Base-by-base conservation (phyloP, 441 rosid genomes). In the Flueggea neowawraea region DNA sequence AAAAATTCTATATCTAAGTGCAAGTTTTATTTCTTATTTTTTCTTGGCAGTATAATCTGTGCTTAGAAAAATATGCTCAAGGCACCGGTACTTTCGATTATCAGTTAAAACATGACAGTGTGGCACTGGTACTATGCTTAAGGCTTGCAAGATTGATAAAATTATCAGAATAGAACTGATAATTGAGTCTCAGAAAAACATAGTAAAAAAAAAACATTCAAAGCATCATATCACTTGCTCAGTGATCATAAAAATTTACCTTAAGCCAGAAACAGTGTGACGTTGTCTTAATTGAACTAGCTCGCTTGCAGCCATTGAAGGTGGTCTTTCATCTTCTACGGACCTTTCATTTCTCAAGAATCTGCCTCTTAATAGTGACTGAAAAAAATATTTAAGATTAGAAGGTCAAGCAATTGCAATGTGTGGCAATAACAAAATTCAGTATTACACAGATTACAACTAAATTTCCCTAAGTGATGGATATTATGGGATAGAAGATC, bases 291-390 rank as follows among this genome's bases (percentile, higher is more conserved):
- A 78, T 80, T 87, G 97, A 74, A 82, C 85, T 72, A 94, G 79
- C 80, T 94, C 97, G 75, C 82, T 69, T 16, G 97, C 84, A 49
- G 96, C 99, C 71, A 73, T 69, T 59, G 99, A 89, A 64, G 92
- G 87, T 10, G 86, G 82, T 71, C 99, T 87, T 77, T 86, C 96
- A 43, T 75, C 89, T 74, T 86, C 94, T 55, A 69, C 85, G 36
- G 91, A 79, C 75, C 86, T 84, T 82, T 94, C 99, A 72, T 83
- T 86, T 60, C 99, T 78, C 75, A 91, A 82, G 74, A 95, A 95
- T 82, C 99, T 85, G 69, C 99, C 97, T 73, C 99, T 80, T 55
- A 95, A 86, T 73, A 95, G 80, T 50, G 97, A 87, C 99, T 91
- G 85, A 55, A 82, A 73, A 65, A 60, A n/a, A 43, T 15, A 55